phyloP scores from a whole-genome alignment of 768 basidiomycete species.

The Pulveroboletus ravenelii region DNA sequence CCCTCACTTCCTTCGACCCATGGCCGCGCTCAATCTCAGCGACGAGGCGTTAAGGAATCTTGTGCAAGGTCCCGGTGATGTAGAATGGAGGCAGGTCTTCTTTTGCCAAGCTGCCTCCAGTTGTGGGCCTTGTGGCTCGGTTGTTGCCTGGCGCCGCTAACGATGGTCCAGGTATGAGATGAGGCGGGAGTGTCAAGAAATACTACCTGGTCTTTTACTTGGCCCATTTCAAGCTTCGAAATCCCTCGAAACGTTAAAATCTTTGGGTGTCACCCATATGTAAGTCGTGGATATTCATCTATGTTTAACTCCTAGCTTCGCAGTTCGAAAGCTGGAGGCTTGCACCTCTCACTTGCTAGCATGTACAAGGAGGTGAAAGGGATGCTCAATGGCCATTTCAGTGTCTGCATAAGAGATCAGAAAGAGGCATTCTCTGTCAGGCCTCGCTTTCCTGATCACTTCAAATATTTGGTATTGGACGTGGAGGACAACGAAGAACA shows the following conservation, averaged over 20 bases:
- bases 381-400: slow-evolving; percentile 25
- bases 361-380: neutral
- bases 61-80: slow-evolving; percentile 74
- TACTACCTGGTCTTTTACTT: slow-evolving; percentile 73
- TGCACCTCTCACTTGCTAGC: neutral
- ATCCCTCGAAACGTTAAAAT: slow-evolving; percentile 61
- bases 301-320: neutral
- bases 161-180: slow-evolving; percentile 72
- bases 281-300: slow-evolving; percentile 27
- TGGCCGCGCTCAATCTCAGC: slow-evolving; percentile 23
- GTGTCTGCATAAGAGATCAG: slow-evolving; percentile 83
- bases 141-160: slow-evolving; percentile 7
- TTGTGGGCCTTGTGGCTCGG: neutral
- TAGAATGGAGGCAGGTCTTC: slow-evolving; percentile 71
- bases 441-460: slow-evolving; percentile 77
- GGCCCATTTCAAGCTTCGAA: slow-evolving; percentile 90
- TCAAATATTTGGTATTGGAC: slow-evolving; percentile 75
- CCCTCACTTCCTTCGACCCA: slow-evolving; percentile 2
- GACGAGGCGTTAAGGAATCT: slow-evolving; percentile 50
- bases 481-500: slow-evolving; percentile 93
- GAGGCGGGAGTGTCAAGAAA: slow-evolving; percentile 93
- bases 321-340: neutral
- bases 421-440: slow-evolving; percentile 88
- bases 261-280: slow-evolving; percentile 80
- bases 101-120: neutral